These are phyloP conservation scores for Podospora appendiculata DNA, from an alignment of 495 filamentous ascomycete species.

Conservation along the genomic window DNA sequence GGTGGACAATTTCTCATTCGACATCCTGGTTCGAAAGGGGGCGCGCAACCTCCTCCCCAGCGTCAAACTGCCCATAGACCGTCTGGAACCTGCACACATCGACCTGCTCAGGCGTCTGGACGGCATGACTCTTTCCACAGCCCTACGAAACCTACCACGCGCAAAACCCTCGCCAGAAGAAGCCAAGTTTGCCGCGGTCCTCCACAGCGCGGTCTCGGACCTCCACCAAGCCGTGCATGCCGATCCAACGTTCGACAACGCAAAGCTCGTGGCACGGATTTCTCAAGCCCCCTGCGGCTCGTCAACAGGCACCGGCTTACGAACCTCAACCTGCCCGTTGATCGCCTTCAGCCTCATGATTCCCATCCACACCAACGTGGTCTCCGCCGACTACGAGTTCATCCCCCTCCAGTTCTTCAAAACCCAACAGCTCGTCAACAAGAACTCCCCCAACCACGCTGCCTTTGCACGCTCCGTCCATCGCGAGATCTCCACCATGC, in stretches of 20 bases:
- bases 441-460: constrained; percentile 32
- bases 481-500: constrained; percentile 34
- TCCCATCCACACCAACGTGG: constrained; percentile 31
- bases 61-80: constrained; percentile 47
- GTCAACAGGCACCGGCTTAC: constrained; percentile 6
- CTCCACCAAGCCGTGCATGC: constrained; percentile 28
- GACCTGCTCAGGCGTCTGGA: constrained; percentile 51
- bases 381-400: constrained; percentile 30
- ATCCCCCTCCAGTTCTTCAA: constrained; percentile 43
- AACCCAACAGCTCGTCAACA: constrained; percentile 37
- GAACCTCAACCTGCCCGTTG: constrained; percentile 25
- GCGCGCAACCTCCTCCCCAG: constrained; percentile 62
- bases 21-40: constrained; percentile 62
- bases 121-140: constrained; percentile 44
- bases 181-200: constrained; percentile 22
- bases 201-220: constrained; percentile 28
- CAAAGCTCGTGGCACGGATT: constrained; percentile 29
- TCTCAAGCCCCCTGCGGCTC: constrained; percentile 32
- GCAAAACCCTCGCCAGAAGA: constrained; percentile 7
- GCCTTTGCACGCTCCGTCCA: constrained; percentile 37
- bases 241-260: constrained; percentile 35
- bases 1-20: constrained; percentile 56
- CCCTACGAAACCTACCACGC: constrained; percentile 39
- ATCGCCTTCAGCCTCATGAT: constrained; percentile 37
- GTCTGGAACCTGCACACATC: constrained; percentile 51